Evolutionary conservation across 345 rosid species (phyloP), one percentile per base, ranked within the genome.

Genomic region (Garcia nutans): DNA sequence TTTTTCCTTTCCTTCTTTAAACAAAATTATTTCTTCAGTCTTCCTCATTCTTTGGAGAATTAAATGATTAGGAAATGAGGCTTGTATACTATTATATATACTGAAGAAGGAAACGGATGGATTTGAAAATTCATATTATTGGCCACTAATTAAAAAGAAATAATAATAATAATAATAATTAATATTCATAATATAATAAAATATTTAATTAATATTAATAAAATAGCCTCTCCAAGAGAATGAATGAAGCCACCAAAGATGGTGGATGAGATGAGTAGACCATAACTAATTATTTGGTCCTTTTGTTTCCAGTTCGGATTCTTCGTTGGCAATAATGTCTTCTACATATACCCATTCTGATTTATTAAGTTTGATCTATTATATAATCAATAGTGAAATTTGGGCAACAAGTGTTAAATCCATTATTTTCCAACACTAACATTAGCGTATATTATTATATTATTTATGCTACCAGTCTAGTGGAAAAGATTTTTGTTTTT

Each of bases 201-300:
- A 28, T 2, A 28, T 28, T 28, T 28, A 37, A 3, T 37, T 37
- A 37, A n/a, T n/a, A n/a, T n/a, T n/a, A n/a, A n/a, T n/a, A n/a
- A n/a, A 17, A 20, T 23, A 13, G 10, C 26, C 55, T 17, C 71
- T 45, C 37, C 57, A 68, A 49, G 71, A 68, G 37, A 68, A 33
- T 68, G 71, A 49, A 54, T 28, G 50, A 20, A 12, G 63, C 33
- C 55, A 50, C 63, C 63, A 33, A 70, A 70, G 63, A 55, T 15
- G 59, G 44, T 52, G 58, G 22, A 50, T 28, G 59, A 16, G 22
- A 50, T 28, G 59, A 16, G 22, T 52, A 26, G 24, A 41, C 15
- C 10, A 42, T 65, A 41, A 37, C 69, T 65, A 65, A 41, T 31
- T 45, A 45, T 8, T 65, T 65, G 20, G 22, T 3, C 24, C 12